Percentiles rank a stretch among this genome's conserved stretches.
These are phyloP conservation scores for Handroanthus guayacan DNA, from an alignment of 257 asterid species.

Conservation along the genomic window DNA sequence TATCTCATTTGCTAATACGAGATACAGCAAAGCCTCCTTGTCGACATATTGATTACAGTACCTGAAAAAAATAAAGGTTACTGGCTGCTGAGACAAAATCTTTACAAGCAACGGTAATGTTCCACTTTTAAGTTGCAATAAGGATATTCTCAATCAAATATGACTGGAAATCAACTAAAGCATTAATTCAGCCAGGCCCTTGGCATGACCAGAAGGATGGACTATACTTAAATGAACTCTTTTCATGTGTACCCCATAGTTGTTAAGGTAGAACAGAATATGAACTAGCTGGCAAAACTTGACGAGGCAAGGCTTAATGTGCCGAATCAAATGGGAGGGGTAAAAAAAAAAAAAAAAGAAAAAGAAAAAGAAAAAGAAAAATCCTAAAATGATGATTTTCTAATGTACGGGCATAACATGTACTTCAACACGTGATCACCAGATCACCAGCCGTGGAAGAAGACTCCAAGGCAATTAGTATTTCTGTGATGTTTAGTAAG, in stretches of 20 bases:
- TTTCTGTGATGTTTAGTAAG: conserved; percentile 18
- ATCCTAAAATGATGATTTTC: neutral
- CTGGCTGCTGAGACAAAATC: conserved; percentile 17
- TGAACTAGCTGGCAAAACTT: neutral
- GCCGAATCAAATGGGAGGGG: neutral
- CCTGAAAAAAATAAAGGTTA: conserved; percentile 58
- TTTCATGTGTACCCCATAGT: conserved; percentile 1
- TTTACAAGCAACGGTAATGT: conserved; percentile 20
- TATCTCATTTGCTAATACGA: conserved; percentile 87
- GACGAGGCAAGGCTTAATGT: conserved; percentile 5
- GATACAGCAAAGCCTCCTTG: conserved; percentile 87
- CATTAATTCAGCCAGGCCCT: neutral
- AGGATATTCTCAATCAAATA: conserved; percentile 25
- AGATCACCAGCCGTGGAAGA: conserved; percentile 23
- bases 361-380: neutral
- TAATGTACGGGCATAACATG: conserved; percentile 7
- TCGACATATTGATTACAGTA: conserved; percentile 96
- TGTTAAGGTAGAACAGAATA: conserved; percentile 6
- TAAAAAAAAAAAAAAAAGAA: no score
- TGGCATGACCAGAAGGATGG: neutral
- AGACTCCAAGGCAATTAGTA: conserved; percentile 2
- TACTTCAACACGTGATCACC: conserved; percentile 16
- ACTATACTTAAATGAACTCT: neutral
- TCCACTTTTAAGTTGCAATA: conserved; percentile 2
- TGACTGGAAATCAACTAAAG: conserved; percentile 10